phyloP scores from a whole-genome alignment of 768 basidiomycete genomes.

The Chiua virens region DNA sequence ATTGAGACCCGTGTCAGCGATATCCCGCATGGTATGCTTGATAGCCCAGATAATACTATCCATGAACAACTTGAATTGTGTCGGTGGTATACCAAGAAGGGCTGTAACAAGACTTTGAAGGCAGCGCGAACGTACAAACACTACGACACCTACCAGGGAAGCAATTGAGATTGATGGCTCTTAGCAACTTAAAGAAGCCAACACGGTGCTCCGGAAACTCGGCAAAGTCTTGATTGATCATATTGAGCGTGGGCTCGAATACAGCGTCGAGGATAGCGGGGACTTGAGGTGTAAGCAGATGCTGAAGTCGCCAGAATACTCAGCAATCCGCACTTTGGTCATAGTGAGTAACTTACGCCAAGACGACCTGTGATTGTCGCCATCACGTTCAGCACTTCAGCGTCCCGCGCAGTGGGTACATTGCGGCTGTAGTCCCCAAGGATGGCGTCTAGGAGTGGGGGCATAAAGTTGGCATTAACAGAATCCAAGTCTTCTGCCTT shows the following conservation, averaged over 20 bases:
- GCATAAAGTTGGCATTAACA: slow-evolving; percentile 90
- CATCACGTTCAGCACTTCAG: slow-evolving; percentile 97
- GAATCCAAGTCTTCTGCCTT: slow-evolving; percentile 96
- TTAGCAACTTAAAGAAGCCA: slow-evolving; percentile 94
- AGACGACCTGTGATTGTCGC: slow-evolving; percentile 88
- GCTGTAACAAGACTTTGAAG: slow-evolving; percentile 37
- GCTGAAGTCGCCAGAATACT: slow-evolving; percentile 41
- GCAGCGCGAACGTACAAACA: background rate
- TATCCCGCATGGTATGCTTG: slow-evolving; percentile 99
- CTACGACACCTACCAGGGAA: slow-evolving; percentile 79
- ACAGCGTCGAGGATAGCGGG: slow-evolving; percentile 94
- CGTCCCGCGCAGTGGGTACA: slow-evolving; percentile 89
- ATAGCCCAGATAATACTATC: slow-evolving; percentile 99
- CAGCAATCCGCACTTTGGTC: background rate
- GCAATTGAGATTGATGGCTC: slow-evolving; percentile 89
- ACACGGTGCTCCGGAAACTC: slow-evolving; percentile 97
- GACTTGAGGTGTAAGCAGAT: slow-evolving; percentile 88
- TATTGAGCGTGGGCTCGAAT: slow-evolving; percentile 93
- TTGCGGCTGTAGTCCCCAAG: slow-evolving; percentile 97
- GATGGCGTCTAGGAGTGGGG: slow-evolving; percentile 92
- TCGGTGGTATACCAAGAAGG: slow-evolving; percentile 80
- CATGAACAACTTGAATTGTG: slow-evolving; percentile 96
- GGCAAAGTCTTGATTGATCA: slow-evolving; percentile 99
- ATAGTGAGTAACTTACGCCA: slow-evolving; percentile 58
- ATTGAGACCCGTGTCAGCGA: slow-evolving; percentile 87